These are phyloP conservation scores for Jamesozyma spencerorum DNA, from an alignment of 805 yeast genomes.

Conservation along the genomic window DNA sequence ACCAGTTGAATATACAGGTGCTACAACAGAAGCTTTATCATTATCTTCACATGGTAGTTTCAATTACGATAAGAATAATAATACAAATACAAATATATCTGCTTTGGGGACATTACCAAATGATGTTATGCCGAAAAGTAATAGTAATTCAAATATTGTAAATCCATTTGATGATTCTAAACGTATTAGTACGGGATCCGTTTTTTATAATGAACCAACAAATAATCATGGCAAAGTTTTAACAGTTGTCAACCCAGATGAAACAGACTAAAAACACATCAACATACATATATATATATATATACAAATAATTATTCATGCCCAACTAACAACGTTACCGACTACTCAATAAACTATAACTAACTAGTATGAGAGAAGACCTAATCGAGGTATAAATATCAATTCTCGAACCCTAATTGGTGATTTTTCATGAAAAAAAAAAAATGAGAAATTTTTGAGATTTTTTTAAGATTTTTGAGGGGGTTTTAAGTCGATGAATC, in stretches of 20 bases:
- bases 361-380: too few species aligned
- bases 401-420: too few species aligned
- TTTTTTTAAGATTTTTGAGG: too few species aligned
- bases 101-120: neutral
- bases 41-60: conserved; percentile 7
- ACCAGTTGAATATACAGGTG: conserved; percentile 29
- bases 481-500: too few species aligned
- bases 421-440: too few species aligned
- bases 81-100: neutral
- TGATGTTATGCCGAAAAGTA: neutral
- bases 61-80: conserved; percentile 5
- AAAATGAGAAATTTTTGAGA: too few species aligned
- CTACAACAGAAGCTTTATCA: conserved; percentile 3
- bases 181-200: conserved; percentile 73
- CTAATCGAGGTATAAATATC: too few species aligned
- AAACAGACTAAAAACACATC: conserved; percentile 9
- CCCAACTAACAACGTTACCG: neutral
- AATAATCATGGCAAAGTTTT: conserved; percentile 54
- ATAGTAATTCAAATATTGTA: conserved; percentile 17
- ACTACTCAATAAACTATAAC: neutral
- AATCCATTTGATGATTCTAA: conserved; percentile 75
- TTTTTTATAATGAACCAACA: conserved; percentile 78
- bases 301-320: neutral
- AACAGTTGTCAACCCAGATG: conserved; percentile 85
- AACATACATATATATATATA: too few species aligned